These are phyloP conservation scores for Crithidia fasciculata DNA, from an alignment of 208 protist genomes.

Conservation along the genomic window DNA sequence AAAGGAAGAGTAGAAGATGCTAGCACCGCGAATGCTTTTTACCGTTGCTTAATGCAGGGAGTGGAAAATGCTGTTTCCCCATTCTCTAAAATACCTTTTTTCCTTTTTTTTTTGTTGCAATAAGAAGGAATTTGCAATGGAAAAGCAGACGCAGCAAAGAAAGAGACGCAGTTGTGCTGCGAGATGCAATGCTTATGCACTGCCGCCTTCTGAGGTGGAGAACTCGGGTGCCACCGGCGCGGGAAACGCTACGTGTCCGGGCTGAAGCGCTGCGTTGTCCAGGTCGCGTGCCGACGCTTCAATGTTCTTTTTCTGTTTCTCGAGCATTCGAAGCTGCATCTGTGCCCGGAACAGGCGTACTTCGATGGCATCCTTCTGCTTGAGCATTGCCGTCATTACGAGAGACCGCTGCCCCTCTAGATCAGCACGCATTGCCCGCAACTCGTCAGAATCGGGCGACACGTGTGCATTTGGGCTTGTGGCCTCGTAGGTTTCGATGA, in stretches of 20 bases:
- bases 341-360: constrained; percentile 17
- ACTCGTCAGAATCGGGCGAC: background rate
- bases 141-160: background rate
- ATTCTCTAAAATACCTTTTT: background rate
- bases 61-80: too few relatives aligned
- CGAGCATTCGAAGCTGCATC: constrained; percentile 13
- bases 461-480: background rate
- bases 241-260: background rate
- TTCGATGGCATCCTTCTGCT: constrained; percentile 9
- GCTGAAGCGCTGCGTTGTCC: background rate
- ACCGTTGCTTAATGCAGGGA: too few relatives aligned
- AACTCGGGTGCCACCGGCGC: background rate
- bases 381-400: constrained; percentile 14
- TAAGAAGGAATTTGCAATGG: background rate
- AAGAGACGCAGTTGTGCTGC: background rate
- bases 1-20: too few relatives aligned
- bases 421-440: constrained; percentile 3
- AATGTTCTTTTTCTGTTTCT: constrained; percentile 6
- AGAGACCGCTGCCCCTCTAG: constrained; percentile 3
- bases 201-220: background rate
- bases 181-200: background rate
- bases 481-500: constrained; percentile 16
- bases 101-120: constrained; percentile 5
- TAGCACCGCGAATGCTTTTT: too few relatives aligned
- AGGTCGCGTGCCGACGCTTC: constrained; percentile 4